These are phyloP conservation scores for Eimeria acervulina DNA, from an alignment of 169 alveolate species.

Conservation along the genomic window DNA sequence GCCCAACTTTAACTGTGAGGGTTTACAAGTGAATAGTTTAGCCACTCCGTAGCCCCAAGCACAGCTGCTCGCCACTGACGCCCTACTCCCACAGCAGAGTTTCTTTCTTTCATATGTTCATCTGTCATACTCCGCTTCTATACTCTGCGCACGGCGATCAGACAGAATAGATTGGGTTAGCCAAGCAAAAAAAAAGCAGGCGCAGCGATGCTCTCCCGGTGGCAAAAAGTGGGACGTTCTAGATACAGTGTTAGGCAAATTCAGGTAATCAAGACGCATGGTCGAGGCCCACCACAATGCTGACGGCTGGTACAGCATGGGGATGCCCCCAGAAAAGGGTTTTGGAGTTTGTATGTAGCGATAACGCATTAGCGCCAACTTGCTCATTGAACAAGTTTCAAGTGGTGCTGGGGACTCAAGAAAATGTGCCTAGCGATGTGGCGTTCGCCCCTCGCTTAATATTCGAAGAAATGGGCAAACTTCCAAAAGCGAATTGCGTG, in stretches of 20 bases:
- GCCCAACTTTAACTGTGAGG: not conserved
- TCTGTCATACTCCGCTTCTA: no score
- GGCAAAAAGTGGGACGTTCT: not conserved
- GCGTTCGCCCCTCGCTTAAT: not conserved
- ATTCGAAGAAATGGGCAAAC: not conserved
- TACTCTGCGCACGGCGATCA: no score
- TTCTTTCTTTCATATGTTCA: not conserved
- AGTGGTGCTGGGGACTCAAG: not conserved
- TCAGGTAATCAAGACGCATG: not conserved
- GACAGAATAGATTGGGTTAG: not conserved
- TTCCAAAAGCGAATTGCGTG: not conserved
- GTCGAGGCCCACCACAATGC: conserved; percentile 12
- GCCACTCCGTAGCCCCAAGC: not conserved
- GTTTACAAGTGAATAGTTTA: not conserved
- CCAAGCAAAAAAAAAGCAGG: not conserved
- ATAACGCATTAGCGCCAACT: not conserved
- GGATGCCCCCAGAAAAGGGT: not conserved
- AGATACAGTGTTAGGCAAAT: not conserved
- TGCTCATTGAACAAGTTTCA: not conserved
- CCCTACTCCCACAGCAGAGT: not conserved
- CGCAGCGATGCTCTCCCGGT: conserved; percentile 2
- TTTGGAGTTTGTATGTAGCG: not conserved
- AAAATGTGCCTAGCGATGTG: not conserved
- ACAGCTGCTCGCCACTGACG: not conserved
- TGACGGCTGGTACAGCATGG: conserved; percentile 19